phyloP scores from a whole-genome alignment of 768 basidiomycete genomes.

The Terana coerulea region DNA sequence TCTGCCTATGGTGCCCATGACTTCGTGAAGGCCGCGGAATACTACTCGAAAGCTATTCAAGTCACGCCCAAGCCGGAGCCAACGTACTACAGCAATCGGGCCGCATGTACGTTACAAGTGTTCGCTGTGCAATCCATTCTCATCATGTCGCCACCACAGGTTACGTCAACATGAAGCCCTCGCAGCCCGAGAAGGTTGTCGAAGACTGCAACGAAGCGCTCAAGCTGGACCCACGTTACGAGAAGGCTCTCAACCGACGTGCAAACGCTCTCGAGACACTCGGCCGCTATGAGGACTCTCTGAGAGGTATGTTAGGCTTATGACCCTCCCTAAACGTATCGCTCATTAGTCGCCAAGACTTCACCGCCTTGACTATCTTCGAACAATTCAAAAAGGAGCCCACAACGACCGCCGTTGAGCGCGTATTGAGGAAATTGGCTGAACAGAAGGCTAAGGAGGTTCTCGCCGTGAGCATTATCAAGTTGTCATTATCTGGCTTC shows the following conservation, averaged over 20 bases:
- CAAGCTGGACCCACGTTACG: slow-evolving; percentile 75
- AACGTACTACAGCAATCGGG: slow-evolving; percentile 95
- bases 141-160: slow-evolving; percentile 38
- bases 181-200: slow-evolving; percentile 78
- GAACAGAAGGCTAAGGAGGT: slow-evolving; percentile 69
- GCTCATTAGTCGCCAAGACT: slow-evolving; percentile 50
- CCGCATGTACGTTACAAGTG: slow-evolving; percentile 69
- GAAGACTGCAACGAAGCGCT: slow-evolving; percentile 89
- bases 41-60: slow-evolving; percentile 73
- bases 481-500: neutral
- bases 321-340: neutral
- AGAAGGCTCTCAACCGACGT: slow-evolving; percentile 89
- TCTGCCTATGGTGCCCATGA: slow-evolving; percentile 60
- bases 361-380: slow-evolving; percentile 93
- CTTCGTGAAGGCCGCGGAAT: slow-evolving; percentile 54
- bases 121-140: neutral
- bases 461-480: slow-evolving; percentile 44
- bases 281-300: slow-evolving; percentile 65
- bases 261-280: slow-evolving; percentile 82
- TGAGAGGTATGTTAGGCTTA: slow-evolving; percentile 56
- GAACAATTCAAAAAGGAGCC: slow-evolving; percentile 85
- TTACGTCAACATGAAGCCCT: slow-evolving; percentile 88
- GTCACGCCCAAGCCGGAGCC: slow-evolving; percentile 79
- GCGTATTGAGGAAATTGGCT: slow-evolving; percentile 85
- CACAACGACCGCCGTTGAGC: slow-evolving; percentile 80